These are phyloP conservation scores for Komagataella pseudopastoris DNA, from an alignment of 805 yeast species.

Conservation along the genomic window DNA sequence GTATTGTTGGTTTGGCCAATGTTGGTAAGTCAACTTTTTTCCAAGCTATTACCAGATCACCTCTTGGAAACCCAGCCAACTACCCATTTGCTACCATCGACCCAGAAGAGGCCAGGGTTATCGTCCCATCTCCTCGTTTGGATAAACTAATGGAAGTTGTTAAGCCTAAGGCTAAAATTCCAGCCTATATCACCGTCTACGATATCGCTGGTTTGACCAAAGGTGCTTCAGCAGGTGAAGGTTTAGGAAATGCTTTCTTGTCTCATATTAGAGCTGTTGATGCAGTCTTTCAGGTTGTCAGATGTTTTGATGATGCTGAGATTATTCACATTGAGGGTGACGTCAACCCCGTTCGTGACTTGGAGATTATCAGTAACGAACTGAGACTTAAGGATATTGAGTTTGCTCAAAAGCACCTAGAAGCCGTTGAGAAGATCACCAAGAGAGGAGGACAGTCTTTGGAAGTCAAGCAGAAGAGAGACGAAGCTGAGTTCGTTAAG, in stretches of 20 bases:
- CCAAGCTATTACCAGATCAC: conserved; percentile 47
- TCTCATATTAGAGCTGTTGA: conserved; percentile 96
- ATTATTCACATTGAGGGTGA: conserved; percentile 95
- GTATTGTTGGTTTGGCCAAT: conserved; percentile 91
- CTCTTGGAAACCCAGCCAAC: conserved; percentile 54
- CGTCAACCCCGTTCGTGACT: conserved; percentile 89
- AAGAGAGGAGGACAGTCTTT: conserved; percentile 54
- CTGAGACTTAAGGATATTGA: conserved; percentile 94
- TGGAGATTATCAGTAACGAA: conserved; percentile 84
- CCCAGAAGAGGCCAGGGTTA: conserved; percentile 50
- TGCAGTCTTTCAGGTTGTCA: conserved; percentile 94
- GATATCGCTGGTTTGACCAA: conserved; percentile 98
- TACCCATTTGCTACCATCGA: conserved; percentile 71
- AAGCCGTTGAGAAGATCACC: conserved; percentile 40
- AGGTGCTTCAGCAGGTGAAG: conserved; percentile 95
- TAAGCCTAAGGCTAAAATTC: conserved; percentile 75
- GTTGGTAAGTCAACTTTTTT: conserved; percentile 49
- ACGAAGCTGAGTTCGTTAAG: conserved; percentile 44
- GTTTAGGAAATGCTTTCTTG: conserved; percentile 94
- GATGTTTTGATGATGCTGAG: conserved; percentile 96
- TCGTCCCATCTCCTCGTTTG: conserved; percentile 70
- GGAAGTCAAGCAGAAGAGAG: conserved; percentile 51
- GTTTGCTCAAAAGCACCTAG: conserved; percentile 55
- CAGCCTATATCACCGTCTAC: conserved; percentile 84
- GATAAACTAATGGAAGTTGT: conserved; percentile 64